Base-by-base conservation (phyloP, 75 land plant species). In the Gnetum montanum region DNA sequence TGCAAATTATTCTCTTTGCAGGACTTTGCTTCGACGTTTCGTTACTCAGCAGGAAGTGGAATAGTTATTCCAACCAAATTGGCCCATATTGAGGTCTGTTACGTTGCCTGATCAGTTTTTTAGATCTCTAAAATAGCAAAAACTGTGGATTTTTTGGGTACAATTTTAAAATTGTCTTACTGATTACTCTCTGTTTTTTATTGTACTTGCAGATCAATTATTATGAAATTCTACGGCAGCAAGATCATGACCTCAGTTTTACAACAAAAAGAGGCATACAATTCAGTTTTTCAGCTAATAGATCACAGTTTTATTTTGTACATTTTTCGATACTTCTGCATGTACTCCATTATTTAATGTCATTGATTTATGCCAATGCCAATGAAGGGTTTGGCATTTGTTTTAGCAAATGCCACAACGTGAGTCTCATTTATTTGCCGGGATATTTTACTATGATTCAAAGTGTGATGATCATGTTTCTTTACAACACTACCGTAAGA, bases 31-130 rank as follows among this genome's bases (percentile, higher is more conserved):
- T 57, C 77, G 18, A 67, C 82, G 18, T 71, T 82, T 37, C 71
- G 98, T 28, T 67, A 57, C 58, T 84, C 91, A 40, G 76, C 61
- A 1, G 98, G 98, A 34, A 48, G 56, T 75, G 98, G 98, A 12
- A 36, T 94, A 31, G 66, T 94, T 34, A 57, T 94, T 33, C 98
- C 98, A 1, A 94, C 96, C 41, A 79, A 59, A 41, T 35, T 89
- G 48, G 84, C 87, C 50, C 94, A 96, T 23, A 71, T 90, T 54
- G 97, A 92, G 97, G 97, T 92, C 12, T 61, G 75, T 29, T 62
- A 10, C 24, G 36, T 28, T 38, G 8, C 18, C 40, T 34, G 18
- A 10, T 25, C 49, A n/a, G n/a, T n/a, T n/a, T n/a, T n/a, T n/a
- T n/a, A n/a, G n/a, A 18, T 33, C 36, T 33, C 8, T 24, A 12